phyloP scores from a whole-genome alignment of 345 rosid genomes.

The Gossypioides kirkii region DNA sequence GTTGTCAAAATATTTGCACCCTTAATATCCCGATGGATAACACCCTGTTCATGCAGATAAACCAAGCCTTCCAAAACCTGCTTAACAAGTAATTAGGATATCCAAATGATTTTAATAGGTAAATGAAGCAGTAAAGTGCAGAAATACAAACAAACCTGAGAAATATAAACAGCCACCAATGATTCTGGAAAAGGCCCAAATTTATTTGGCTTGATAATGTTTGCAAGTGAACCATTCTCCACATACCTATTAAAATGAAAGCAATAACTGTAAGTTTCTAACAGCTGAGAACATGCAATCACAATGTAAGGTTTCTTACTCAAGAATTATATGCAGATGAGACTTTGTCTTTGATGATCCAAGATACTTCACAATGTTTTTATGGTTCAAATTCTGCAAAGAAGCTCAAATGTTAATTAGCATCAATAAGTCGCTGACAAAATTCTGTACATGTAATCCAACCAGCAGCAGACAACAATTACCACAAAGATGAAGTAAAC shows the following conservation, averaged over 20 bases:
- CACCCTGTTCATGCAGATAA: slow-evolving; percentile 97
- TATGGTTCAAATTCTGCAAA: slow-evolving; percentile 92
- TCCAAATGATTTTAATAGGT: slow-evolving; percentile 3
- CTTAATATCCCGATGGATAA: slow-evolving; percentile 98
- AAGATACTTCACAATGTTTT: slow-evolving; percentile 96
- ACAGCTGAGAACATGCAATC: slow-evolving; percentile 1
- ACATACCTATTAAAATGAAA: slow-evolving; percentile 58
- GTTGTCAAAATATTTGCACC: slow-evolving; percentile 99
- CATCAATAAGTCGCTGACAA: slow-evolving; percentile 10
- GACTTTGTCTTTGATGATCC: slow-evolving; percentile 89
- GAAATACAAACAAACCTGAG: slow-evolving; percentile 66
- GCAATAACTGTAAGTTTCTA: slow-evolving; percentile 9
- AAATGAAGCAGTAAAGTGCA: slow-evolving; percentile 21
- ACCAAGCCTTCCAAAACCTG: slow-evolving; percentile 97
- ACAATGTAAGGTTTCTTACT: slow-evolving; percentile 54
- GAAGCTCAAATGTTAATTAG: slow-evolving; percentile 10
- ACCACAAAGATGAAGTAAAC: background rate
- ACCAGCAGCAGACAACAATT: background rate
- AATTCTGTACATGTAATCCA: slow-evolving; percentile 1
- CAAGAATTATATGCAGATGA: slow-evolving; percentile 96
- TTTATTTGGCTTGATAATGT: slow-evolving; percentile 94
- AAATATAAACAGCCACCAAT: slow-evolving; percentile 91
- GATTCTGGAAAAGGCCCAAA: slow-evolving; percentile 99
- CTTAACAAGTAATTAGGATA: slow-evolving; percentile 23
- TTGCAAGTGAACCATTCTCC: slow-evolving; percentile 99